A percentile compares a stretch with the other conserved stretches of the same genome.
Evolutionary conservation across 352 stramenopile genomes (phyloP).

Genomic region (Globisporangium alternatum): DNA sequence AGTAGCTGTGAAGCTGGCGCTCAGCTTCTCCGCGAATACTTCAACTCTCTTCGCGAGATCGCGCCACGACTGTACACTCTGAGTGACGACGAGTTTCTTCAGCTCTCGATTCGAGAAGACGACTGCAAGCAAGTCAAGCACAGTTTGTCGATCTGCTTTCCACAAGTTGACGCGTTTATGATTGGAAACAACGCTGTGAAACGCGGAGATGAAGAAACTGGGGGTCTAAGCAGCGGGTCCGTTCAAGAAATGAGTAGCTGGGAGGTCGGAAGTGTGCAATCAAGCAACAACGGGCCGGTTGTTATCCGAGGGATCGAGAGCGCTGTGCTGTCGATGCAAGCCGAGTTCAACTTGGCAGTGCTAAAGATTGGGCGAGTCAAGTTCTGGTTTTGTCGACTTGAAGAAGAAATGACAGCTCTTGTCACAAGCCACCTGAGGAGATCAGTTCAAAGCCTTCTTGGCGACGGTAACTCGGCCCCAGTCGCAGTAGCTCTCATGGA

Average conservation of each 20-base stretch:
- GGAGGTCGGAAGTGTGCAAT: not conserved
- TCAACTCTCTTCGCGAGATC: constrained; percentile 32
- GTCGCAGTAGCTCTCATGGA: not conserved
- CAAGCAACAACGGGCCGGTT: not conserved
- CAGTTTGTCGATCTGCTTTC: constrained; percentile 39
- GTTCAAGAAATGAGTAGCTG: not conserved
- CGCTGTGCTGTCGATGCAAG: not conserved
- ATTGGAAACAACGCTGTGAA: constrained; percentile 10
- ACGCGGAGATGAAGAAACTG: not conserved
- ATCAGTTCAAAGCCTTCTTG: constrained; percentile 24
- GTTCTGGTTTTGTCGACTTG: constrained; percentile 62
- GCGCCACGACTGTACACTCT: constrained; percentile 41
- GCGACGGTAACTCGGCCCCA: not conserved
- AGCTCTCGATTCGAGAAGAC: constrained; percentile 37
- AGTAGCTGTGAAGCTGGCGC: constrained; percentile 35
- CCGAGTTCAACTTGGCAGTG: constrained; percentile 31
- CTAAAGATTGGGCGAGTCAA: constrained; percentile 64
- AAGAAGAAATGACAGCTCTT: constrained; percentile 56
- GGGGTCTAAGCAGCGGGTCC: not conserved
- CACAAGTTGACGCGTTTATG: constrained; percentile 32
- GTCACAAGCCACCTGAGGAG: constrained; percentile 35
- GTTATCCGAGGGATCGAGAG: constrained; percentile 13
- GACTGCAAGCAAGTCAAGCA: constrained; percentile 27
- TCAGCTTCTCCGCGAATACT: constrained; percentile 38
- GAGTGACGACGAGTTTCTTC: constrained; percentile 36